phyloP scores from a whole-genome alignment of 2,329 filamentous ascomycete species.

The Nemania sp. region DNA sequence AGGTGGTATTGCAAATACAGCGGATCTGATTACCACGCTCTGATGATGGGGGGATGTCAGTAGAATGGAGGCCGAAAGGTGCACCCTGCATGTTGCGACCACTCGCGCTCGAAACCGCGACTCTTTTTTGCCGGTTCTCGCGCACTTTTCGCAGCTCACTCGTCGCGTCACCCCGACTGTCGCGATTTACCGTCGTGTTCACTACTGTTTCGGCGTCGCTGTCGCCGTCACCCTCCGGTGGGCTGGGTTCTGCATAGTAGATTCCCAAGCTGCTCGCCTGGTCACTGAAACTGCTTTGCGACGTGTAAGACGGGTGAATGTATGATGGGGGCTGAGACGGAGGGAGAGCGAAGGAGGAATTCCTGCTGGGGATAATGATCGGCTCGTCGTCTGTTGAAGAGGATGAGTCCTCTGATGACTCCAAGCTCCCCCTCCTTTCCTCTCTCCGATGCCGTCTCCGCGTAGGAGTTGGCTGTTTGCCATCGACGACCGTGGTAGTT shows the following conservation, averaged over 20 bases:
- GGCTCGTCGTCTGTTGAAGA: conserved; percentile 67
- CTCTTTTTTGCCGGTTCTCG: conserved; percentile 53
- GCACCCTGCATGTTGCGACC: conserved; percentile 43
- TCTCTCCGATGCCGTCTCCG: conserved; percentile 29
- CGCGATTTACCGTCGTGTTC: conserved; percentile 45
- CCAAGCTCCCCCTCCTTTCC: conserved; percentile 42
- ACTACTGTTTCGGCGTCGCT: conserved; percentile 64
- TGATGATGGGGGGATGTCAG: conserved; percentile 50
- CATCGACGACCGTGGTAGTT: conserved; percentile 48
- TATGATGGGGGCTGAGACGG: conserved; percentile 54
- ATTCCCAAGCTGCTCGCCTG: conserved; percentile 49
- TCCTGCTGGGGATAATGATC: conserved; percentile 65
- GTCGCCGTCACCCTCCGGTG: conserved; percentile 47
- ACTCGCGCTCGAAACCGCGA: conserved; percentile 38
- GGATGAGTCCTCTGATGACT: conserved; percentile 54
- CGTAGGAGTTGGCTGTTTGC: conserved; percentile 32
- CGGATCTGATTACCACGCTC: conserved; percentile 51
- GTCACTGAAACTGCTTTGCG: conserved; percentile 54
- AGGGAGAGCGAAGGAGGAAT: conserved; percentile 60
- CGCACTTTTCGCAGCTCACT: conserved; percentile 63
- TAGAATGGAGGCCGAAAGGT: conserved; percentile 33
- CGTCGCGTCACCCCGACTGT: conserved; percentile 57
- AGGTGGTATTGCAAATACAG: conserved; percentile 56
- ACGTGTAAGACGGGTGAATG: conserved; percentile 49
- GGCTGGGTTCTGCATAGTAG: conserved; percentile 39